phyloP scores from a whole-genome alignment of 2,329 filamentous ascomycete genomes.

The Colletotrichum shisoi region DNA sequence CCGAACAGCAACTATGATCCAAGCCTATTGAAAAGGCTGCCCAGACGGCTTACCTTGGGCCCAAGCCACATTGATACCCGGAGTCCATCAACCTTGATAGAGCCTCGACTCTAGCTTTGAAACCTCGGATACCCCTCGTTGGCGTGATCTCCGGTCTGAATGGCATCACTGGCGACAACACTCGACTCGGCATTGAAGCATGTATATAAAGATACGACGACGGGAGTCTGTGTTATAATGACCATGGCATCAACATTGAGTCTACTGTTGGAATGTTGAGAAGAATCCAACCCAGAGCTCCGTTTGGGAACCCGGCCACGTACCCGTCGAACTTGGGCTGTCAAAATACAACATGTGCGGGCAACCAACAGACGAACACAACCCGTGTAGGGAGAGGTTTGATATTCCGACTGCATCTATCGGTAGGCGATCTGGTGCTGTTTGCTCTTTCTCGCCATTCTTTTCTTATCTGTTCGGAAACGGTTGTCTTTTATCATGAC shows the following conservation, averaged over 20 bases:
- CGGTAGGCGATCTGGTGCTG: too few species aligned
- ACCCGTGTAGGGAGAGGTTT: too few species aligned
- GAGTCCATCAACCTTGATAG: conserved; percentile 6
- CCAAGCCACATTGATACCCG: neutral
- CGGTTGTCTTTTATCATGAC: too few species aligned
- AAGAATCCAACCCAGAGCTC: neutral
- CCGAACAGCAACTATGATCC: too few species aligned
- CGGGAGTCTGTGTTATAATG: neutral
- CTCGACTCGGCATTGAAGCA: neutral
- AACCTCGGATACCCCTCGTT: neutral
- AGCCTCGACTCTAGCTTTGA: neutral
- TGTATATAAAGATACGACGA: neutral
- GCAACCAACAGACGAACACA: too few species aligned
- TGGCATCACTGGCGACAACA: neutral
- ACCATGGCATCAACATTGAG: neutral
- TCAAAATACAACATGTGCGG: neutral
- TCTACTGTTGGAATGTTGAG: too few species aligned
- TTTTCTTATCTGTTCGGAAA: too few species aligned
- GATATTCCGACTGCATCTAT: too few species aligned
- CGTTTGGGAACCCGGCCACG: neutral
- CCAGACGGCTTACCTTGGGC: neutral
- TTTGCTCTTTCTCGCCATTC: too few species aligned
- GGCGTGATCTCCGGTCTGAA: neutral
- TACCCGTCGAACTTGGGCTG: neutral
- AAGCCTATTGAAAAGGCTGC: neutral